These are phyloP conservation scores for Suillus tomentosus DNA, from an alignment of 768 basidiomycete genomes.

Conservation along the genomic window DNA sequence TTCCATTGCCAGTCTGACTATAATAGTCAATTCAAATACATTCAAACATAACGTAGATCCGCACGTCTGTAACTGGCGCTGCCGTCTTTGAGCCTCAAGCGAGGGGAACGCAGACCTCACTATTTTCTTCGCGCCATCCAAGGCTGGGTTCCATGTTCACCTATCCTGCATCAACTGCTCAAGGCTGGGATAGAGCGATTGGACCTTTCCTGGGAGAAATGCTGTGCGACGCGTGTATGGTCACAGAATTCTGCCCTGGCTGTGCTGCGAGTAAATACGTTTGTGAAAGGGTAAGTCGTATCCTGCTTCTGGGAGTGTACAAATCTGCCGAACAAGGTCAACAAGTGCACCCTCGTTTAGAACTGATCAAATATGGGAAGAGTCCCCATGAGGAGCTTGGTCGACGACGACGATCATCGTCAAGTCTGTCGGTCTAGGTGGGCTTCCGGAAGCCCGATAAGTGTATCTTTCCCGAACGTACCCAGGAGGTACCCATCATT, in stretches of 20 bases:
- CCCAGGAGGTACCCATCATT: neutral
- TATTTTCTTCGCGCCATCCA: slow-evolving; percentile 25
- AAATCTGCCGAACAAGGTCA: slow-evolving; percentile 24
- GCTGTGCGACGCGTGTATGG: slow-evolving; percentile 25
- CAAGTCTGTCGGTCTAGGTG: slow-evolving; percentile 34
- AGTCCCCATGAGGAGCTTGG: slow-evolving; percentile 38
- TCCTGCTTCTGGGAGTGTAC: slow-evolving; percentile 14
- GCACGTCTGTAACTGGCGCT: slow-evolving; percentile 40
- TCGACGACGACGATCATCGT: slow-evolving; percentile 36
- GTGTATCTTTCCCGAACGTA: slow-evolving; percentile 14
- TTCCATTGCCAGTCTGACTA: slow-evolving; percentile 22
- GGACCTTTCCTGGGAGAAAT: slow-evolving; percentile 37
- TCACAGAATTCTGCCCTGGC: slow-evolving; percentile 34
- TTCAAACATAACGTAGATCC: slow-evolving; percentile 37
- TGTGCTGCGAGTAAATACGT: slow-evolving; percentile 39
- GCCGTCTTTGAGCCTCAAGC: slow-evolving; percentile 54
- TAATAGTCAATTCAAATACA: neutral
- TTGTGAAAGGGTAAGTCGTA: slow-evolving; percentile 20
- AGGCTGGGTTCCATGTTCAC: slow-evolving; percentile 44
- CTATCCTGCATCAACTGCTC: slow-evolving; percentile 36
- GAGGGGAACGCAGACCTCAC: slow-evolving; percentile 47
- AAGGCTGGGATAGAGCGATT: slow-evolving; percentile 17
- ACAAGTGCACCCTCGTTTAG: slow-evolving; percentile 33
- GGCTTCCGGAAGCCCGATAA: slow-evolving; percentile 31
- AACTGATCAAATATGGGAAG: slow-evolving; percentile 41